These are phyloP conservation scores for Suillus spraguei DNA, from an alignment of 768 basidiomycete genomes.

Conservation along the genomic window DNA sequence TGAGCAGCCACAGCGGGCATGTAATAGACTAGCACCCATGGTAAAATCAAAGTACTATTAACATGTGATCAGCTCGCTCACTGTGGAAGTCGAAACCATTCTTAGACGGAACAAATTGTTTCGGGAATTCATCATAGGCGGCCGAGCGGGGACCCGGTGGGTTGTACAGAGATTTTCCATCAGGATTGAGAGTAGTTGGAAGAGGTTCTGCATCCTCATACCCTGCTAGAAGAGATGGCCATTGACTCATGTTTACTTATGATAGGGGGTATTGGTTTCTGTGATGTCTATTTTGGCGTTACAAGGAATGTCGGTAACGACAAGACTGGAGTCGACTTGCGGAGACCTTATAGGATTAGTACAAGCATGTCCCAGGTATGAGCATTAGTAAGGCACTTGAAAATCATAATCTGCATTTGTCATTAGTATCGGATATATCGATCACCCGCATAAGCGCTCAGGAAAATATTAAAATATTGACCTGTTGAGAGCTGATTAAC, in stretches of 20 bases:
- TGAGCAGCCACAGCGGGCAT: constrained; percentile 49
- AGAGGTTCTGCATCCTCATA: constrained; percentile 44
- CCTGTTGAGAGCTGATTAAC: no score
- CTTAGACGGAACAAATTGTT: constrained; percentile 52
- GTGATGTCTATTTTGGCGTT: neutral
- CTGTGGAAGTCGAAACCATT: constrained; percentile 79
- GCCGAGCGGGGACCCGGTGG: constrained; percentile 46
- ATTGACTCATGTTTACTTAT: constrained; percentile 1
- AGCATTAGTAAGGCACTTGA: no score
- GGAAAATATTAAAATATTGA: no score
- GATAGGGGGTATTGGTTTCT: neutral
- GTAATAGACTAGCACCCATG: constrained; percentile 58
- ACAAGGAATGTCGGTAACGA: neutral
- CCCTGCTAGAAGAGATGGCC: constrained; percentile 40
- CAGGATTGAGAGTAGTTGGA: constrained; percentile 47
- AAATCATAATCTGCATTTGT: no score
- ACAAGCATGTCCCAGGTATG: no score
- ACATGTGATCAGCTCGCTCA: constrained; percentile 33
- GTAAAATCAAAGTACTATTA: constrained; percentile 1
- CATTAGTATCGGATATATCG: no score
- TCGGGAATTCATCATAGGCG: constrained; percentile 56
- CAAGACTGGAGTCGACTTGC: neutral
- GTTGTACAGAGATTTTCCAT: constrained; percentile 60
- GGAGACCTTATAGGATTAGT: neutral
- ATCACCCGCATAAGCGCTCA: no score